Evolutionary conservation across 176 grass and related monocot genomes (phyloP).

Genomic region (Poa pratensis): DNA sequence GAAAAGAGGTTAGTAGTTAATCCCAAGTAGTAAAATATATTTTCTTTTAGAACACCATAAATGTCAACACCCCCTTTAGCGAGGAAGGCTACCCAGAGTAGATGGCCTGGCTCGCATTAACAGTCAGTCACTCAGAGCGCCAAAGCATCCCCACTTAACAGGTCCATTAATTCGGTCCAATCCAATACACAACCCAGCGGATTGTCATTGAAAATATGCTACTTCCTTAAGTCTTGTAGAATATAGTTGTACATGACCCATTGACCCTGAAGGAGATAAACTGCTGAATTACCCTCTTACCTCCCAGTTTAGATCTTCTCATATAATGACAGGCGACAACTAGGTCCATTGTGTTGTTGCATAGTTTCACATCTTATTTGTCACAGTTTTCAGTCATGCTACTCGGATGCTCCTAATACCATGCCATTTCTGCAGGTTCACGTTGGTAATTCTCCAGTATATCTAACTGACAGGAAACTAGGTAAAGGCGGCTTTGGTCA

Average conservation of each 20-base stretch:
- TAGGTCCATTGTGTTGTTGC: constrained; percentile 13
- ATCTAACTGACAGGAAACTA: constrained; percentile 86
- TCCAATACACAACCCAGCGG: not conserved
- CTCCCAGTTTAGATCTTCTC: constrained; percentile 12
- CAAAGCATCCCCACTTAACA: constrained; percentile 30
- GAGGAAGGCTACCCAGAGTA: not conserved
- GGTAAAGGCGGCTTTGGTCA: constrained; percentile 99
- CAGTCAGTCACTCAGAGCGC: not conserved
- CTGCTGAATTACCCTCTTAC: constrained; percentile 1
- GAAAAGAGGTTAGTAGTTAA: constrained; percentile 20
- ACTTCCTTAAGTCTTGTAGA: constrained; percentile 18
- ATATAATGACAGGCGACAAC: not conserved
- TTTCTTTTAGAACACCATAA: not conserved
- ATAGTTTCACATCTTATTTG: constrained; percentile 35
- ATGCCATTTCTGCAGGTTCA: constrained; percentile 72
- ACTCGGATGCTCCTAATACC: constrained; percentile 35
- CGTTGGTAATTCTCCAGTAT: constrained; percentile 90
- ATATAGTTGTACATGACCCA: constrained; percentile 8
- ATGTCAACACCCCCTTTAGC: not conserved
- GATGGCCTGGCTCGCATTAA: constrained; percentile 4
- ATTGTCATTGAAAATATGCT: not conserved
- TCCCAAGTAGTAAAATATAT: not conserved
- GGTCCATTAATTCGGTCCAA: not conserved
- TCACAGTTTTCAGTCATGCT: not conserved
- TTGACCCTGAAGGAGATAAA: not conserved